Evolutionary conservation across 805 yeast genomes (phyloP), one percentile per base, ranked within the genome.

Genomic region (Pichia sporocuriosa): DNA sequence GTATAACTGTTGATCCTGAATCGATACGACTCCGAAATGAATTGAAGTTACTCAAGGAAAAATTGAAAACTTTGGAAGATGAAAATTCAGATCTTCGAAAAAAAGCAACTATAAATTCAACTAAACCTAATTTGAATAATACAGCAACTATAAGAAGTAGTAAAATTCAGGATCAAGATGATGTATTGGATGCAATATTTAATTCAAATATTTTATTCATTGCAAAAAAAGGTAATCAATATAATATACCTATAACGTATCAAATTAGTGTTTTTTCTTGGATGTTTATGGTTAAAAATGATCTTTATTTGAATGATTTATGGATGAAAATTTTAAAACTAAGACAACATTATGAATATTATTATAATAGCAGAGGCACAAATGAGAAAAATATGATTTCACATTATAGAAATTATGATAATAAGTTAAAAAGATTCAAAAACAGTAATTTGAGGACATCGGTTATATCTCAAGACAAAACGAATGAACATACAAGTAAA

Each of bases 261-360:
- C 66, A 64, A 39, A 64, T 64, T 20, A 56, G 78, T 44, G 72
- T 76, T 1, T 68, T 78, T 4, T 77, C 78, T 20, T 75, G 80
- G 79, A 57, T 75, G 50, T 77, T 78, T 22, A 67, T 75, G 17
- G 74, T 75, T 65, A 70, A 75, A 53, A 77, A 78, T 50, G 81
- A 75, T 48, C 73, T 77, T 5, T 75, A 73, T 50, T 54, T 75
- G 35, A 69, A 76, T 44, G 70, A 75, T 33, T 51, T 75, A 20
- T 75, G 81, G 81, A 47, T 61, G 42, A 63, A 63, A 44, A 63
- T 64, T 16, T 43, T 62, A 26, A 59, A 59, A 38, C 49, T 64
- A 19, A 50, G 67, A 35, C 61, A 59, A 37, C 67, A 62, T 40
- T 64, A 63, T 40, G 68, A 64, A 39, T 61, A 56, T 38, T 61